Conservation (phyloP, 2,329 filamentous ascomycete genomes). For the Metarhizium brunneum region DNA sequence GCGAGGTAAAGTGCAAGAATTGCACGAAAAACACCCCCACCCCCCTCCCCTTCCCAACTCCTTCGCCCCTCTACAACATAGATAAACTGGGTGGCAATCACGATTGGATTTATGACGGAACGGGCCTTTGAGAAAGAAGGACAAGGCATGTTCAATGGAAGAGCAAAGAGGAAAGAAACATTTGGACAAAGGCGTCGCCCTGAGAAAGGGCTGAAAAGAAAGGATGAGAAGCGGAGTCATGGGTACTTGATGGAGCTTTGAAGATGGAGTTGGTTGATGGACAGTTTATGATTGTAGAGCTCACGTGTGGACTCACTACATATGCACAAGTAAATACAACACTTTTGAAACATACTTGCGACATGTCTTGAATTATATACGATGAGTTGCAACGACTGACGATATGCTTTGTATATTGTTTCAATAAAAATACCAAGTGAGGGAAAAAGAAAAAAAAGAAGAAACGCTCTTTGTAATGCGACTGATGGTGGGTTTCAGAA, state of each 20-base stretch:
- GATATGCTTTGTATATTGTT: background rate
- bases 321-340: conserved; percentile 17
- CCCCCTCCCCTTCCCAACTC: background rate
- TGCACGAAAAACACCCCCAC: background rate
- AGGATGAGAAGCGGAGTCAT: conserved; percentile 7
- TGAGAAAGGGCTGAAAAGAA: conserved; percentile 3
- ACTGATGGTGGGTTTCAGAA: background rate
- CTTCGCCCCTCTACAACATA: conserved; percentile 1
- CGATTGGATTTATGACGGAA: conserved; percentile 12
- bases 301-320: conserved; percentile 16
- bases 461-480: no score
- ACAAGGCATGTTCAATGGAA: background rate
- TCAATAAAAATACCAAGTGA: background rate
- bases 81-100: conserved; percentile 7
- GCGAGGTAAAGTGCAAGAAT: background rate
- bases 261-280: conserved; percentile 11
- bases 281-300: conserved; percentile 18
- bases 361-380: no score
- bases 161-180: background rate
- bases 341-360: background rate
- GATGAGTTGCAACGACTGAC: background rate
- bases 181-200: background rate
- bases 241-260: background rate
- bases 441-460: no score
- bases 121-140: conserved; percentile 3